phyloP scores from a whole-genome alignment of 2,329 filamentous ascomycete genomes.

The Penicillium palitans region DNA sequence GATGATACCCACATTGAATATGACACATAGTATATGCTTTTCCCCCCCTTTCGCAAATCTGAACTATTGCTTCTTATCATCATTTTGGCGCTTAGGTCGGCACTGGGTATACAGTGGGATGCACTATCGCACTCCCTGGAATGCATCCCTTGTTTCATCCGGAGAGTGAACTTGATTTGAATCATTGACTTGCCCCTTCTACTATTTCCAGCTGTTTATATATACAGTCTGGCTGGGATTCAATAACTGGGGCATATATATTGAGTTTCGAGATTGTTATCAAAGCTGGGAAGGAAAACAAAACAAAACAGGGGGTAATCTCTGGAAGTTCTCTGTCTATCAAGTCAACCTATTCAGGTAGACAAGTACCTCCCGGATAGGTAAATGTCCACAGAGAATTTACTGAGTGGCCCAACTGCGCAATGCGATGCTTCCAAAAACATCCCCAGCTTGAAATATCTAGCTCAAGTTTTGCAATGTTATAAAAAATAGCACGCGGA shows the following conservation, averaged over 20 bases:
- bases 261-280: neutral
- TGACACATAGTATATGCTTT: neutral
- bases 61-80: neutral
- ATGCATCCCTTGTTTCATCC: constrained; percentile 30
- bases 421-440: neutral
- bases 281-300: neutral
- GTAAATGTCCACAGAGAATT: neutral
- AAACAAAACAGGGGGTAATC: neutral
- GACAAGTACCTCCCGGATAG: neutral
- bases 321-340: neutral
- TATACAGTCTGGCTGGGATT: constrained; percentile 1
- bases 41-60: neutral
- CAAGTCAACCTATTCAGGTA: neutral
- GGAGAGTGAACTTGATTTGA: constrained; percentile 19
- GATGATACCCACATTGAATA: constrained; percentile 13
- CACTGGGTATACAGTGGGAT: constrained; percentile 29
- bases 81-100: neutral
- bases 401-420: neutral
- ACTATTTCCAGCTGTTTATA: constrained; percentile 8
- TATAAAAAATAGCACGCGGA: neutral
- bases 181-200: constrained; percentile 8
- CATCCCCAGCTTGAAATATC: neutral
- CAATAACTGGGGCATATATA: constrained; percentile 9
- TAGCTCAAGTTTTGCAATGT: neutral
- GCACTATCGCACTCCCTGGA: constrained; percentile 18